Conservation (phyloP, 306 rosid genomes). For the Vigna angularis region DNA sequence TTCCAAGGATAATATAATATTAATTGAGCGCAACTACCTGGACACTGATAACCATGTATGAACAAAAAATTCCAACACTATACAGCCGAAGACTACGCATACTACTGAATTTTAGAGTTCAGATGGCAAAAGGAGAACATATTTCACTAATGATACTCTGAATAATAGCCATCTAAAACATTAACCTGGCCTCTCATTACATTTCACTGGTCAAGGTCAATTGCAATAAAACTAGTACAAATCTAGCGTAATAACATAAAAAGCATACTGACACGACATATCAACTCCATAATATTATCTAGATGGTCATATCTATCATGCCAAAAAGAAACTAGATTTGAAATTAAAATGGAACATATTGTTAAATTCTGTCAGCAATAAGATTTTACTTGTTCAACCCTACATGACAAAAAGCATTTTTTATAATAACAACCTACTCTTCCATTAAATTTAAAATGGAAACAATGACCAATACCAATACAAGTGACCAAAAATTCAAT, state of each 20-base stretch:
- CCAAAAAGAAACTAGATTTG: conserved; percentile 11
- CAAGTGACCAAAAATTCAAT: conserved; percentile 18
- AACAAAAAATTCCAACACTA: not conserved
- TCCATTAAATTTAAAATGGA: conserved; percentile 29
- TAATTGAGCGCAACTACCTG: too few relatives aligned
- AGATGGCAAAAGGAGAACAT: conserved; percentile 13
- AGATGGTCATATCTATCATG: not conserved
- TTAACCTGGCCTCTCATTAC: not conserved
- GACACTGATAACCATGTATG: too few relatives aligned
- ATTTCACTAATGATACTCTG: conserved; percentile 2
- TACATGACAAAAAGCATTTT: conserved; percentile 1
- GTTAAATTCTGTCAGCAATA: conserved; percentile 5
- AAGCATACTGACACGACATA: not conserved
- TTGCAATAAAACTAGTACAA: conserved; percentile 13
- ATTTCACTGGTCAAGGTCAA: conserved; percentile 16
- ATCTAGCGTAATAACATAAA: conserved; percentile 4
- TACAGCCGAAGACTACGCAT: not conserved
- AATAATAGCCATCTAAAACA: not conserved
- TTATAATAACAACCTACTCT: conserved; percentile 25
- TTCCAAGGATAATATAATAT: not conserved
- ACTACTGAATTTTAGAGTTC: conserved; percentile 6
- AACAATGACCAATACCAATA: conserved; percentile 24
- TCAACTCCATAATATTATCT: conserved; percentile 12
- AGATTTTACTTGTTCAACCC: conserved; percentile 28
- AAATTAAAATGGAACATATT: conserved; percentile 34